Evolutionary conservation across 345 rosid genomes (phyloP).

Genomic region (Cardamine resedifolia): DNA sequence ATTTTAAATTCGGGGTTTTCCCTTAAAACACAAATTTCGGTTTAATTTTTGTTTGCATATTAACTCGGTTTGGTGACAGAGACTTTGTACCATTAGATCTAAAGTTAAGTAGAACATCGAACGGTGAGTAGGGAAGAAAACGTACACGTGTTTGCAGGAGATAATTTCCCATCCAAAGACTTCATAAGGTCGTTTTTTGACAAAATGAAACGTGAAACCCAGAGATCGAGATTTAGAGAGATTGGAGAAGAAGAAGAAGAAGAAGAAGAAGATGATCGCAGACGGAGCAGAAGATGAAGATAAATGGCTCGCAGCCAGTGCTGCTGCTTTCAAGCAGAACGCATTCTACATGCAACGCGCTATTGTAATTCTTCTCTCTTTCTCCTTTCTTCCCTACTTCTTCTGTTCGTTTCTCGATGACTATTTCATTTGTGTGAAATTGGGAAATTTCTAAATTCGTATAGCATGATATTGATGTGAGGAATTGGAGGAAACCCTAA

Average conservation of each 20-base stretch:
- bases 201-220: constrained; percentile 37
- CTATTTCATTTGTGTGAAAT: background rate
- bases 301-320: constrained; percentile 94
- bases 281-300: constrained; percentile 94
- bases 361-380: constrained; percentile 51
- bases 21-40: background rate
- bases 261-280: constrained; percentile 60
- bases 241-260: no score
- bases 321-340: constrained; percentile 95
- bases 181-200: constrained; percentile 28
- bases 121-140: background rate
- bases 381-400: background rate
- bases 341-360: constrained; percentile 99
- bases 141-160: constrained; percentile 8
- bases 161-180: constrained; percentile 29
- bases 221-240: constrained; percentile 39
- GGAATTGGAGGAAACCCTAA: constrained; percentile 32
- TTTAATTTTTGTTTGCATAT: background rate
- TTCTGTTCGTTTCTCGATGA: constrained; percentile 25
- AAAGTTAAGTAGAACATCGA: constrained; percentile 1
- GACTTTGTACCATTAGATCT: constrained; percentile 13
- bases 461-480: background rate
- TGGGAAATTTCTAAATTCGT: background rate
- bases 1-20: background rate
- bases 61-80: background rate